Evolutionary conservation across 2,329 filamentous ascomycete species (phyloP).

Genomic region (Aspergillus unguis): DNA sequence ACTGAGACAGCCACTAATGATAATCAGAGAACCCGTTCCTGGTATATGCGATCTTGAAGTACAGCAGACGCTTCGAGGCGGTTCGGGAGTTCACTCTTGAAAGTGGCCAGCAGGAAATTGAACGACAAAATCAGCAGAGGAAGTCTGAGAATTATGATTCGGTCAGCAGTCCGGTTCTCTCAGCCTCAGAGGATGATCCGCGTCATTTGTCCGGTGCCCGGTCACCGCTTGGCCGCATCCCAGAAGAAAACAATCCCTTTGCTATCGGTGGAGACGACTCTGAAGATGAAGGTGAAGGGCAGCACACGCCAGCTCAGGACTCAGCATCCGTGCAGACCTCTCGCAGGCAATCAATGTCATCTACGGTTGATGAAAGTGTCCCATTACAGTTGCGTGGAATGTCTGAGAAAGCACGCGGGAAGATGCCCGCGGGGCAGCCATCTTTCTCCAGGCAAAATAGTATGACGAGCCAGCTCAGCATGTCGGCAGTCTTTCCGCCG

Average conservation of each 20-base stretch:
- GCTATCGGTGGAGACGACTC: slow-evolving; percentile 79
- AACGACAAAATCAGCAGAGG: slow-evolving; percentile 67
- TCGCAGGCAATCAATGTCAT: slow-evolving; percentile 66
- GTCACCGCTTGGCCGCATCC: slow-evolving; percentile 63
- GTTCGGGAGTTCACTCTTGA: slow-evolving; percentile 86
- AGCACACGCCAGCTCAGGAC: slow-evolving; percentile 58
- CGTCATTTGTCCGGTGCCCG: slow-evolving; percentile 49
- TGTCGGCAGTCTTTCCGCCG: slow-evolving; percentile 58
- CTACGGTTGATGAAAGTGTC: slow-evolving; percentile 70
- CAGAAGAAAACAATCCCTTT: slow-evolving; percentile 79
- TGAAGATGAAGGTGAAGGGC: slow-evolving; percentile 58
- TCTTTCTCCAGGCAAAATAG: slow-evolving; percentile 89
- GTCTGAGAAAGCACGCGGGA: slow-evolving; percentile 95
- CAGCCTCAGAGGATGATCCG: slow-evolving; percentile 41
- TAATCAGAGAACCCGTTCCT: slow-evolving; percentile 72
- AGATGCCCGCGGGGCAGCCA: slow-evolving; percentile 81
- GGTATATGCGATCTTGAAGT: slow-evolving; percentile 73
- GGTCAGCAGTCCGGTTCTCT: slow-evolving; percentile 33
- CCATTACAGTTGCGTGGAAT: slow-evolving; percentile 82
- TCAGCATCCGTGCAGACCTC: slow-evolving; percentile 55
- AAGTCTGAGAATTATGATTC: slow-evolving; percentile 56
- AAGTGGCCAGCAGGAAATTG: slow-evolving; percentile 86
- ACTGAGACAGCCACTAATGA: slow-evolving; percentile 19
- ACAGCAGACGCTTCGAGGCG: slow-evolving; percentile 78
- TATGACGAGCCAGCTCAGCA: slow-evolving; percentile 71